These are phyloP conservation scores for Juncus inflexus DNA, from an alignment of 176 grass and related monocot genomes.

Conservation along the genomic window DNA sequence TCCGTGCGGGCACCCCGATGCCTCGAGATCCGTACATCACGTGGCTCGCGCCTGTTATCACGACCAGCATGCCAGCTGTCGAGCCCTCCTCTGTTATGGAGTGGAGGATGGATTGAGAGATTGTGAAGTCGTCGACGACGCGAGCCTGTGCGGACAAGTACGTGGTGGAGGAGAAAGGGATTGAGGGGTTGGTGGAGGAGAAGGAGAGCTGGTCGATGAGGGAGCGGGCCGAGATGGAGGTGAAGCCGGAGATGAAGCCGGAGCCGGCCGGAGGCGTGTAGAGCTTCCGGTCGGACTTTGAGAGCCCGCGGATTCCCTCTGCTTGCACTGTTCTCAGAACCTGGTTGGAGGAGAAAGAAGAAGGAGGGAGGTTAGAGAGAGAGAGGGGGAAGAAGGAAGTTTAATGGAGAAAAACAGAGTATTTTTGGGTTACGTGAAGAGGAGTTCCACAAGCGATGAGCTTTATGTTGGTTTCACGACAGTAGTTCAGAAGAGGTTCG, in stretches of 20 bases:
- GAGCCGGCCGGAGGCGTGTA: constrained; percentile 86
- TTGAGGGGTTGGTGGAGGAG: constrained; percentile 33
- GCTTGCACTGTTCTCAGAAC: constrained; percentile 94
- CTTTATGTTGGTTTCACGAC: constrained; percentile 70
- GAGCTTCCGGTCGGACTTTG: constrained; percentile 66
- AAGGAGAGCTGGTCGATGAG: constrained; percentile 71
- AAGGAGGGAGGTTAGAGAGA: constrained; percentile 6
- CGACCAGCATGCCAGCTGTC: constrained; percentile 69
- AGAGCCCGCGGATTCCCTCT: constrained; percentile 75
- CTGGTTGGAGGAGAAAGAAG: constrained; percentile 41
- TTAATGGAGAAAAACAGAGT: no score
- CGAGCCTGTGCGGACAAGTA: constrained; percentile 94
- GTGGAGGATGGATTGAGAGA: constrained; percentile 85
- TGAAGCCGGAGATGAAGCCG: constrained; percentile 96
- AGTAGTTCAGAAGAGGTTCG: constrained; percentile 89
- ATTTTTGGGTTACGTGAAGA: constrained; percentile 59
- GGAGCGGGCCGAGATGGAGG: constrained; percentile 77
- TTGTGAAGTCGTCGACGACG: constrained; percentile 94
- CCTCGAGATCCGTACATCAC: constrained; percentile 88
- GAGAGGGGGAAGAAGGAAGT: no score
- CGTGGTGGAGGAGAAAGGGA: constrained; percentile 69
- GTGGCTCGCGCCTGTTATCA: constrained; percentile 86
- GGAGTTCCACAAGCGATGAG: constrained; percentile 91
- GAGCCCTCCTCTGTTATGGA: constrained; percentile 57
- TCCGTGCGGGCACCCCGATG: constrained; percentile 80